A percentile compares a stretch with the other conserved stretches of the same genome.
These are phyloP conservation scores for Fraxinus anomala DNA, from an alignment of 257 asterid genomes.

Conservation along the genomic window DNA sequence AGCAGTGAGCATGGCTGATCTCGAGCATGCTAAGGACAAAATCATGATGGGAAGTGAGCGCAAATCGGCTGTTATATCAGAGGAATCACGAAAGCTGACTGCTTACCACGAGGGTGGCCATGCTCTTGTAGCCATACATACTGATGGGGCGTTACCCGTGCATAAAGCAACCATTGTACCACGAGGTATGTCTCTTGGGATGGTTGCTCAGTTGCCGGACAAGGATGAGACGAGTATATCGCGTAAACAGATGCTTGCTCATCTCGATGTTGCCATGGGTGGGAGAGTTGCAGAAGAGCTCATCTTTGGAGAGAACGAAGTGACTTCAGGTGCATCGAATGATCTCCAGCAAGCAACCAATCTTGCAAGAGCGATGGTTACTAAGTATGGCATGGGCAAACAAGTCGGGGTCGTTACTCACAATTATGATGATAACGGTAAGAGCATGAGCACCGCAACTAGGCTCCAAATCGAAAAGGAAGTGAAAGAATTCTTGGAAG, in stretches of 20 bases:
- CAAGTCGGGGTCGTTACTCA: constrained; percentile 80
- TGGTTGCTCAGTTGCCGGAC: constrained; percentile 83
- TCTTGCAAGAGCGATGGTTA: constrained; percentile 83
- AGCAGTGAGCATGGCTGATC: constrained; percentile 73
- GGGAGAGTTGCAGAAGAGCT: constrained; percentile 96
- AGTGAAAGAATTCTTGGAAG: constrained; percentile 58
- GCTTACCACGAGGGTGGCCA: constrained; percentile 98
- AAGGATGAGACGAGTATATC: constrained; percentile 78
- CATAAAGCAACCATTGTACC: constrained; percentile 95
- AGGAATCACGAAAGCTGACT: constrained; percentile 68
- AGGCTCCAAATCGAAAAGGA: constrained; percentile 75
- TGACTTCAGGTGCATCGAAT: constrained; percentile 82
- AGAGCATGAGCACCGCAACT: constrained; percentile 91
- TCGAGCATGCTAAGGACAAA: constrained; percentile 89
- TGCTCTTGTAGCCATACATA: constrained; percentile 85
- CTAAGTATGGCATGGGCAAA: constrained; percentile 84
- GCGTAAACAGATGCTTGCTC: constrained; percentile 81
- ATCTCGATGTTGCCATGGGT: constrained; percentile 84
- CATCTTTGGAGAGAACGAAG: constrained; percentile 79
- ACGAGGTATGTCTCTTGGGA: constrained; percentile 85
- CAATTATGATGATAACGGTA: constrained; percentile 73
- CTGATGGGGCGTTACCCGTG: constrained; percentile 83
- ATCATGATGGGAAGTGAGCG: constrained; percentile 96
- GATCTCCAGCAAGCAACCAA: constrained; percentile 76
- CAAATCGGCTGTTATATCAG: constrained; percentile 87